Conservation (phyloP, 2,329 filamentous ascomycete genomes). For the Botrytis pseudocinerea region DNA sequence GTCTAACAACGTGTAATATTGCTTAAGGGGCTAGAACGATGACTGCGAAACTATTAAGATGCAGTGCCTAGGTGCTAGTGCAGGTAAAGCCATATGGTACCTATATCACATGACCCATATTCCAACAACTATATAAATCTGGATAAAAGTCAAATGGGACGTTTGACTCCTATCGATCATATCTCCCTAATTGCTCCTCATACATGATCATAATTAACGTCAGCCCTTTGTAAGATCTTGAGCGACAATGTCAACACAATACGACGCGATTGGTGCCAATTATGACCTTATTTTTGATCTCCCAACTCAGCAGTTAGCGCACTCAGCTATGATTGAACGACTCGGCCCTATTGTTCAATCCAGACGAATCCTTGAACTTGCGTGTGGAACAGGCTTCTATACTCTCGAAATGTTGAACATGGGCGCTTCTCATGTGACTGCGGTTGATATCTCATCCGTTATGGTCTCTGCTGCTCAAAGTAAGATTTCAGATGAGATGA, state of each 20-base stretch:
- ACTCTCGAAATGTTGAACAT: not conserved
- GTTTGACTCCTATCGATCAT: not conserved
- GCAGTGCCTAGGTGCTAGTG: not conserved
- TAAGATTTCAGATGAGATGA: not conserved
- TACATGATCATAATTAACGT: not conserved
- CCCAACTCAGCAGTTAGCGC: not conserved
- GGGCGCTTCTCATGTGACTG: slow-evolving; percentile 13
- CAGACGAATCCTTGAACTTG: slow-evolving; percentile 4
- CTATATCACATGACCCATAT: not conserved
- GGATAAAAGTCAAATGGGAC: not conserved
- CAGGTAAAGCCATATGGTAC: not conserved
- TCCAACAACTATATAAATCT: not conserved
- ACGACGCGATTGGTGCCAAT: slow-evolving; percentile 3
- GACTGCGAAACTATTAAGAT: no score
- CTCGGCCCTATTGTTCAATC: not conserved
- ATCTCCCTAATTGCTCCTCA: not conserved
- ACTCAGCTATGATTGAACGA: slow-evolving; percentile 1
- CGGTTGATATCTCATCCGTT: not conserved
- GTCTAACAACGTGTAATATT: no score
- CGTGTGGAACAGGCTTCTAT: slow-evolving; percentile 14
- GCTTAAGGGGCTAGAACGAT: no score
- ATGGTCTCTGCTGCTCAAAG: slow-evolving; percentile 4
- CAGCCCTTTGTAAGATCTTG: not conserved
- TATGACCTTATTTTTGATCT: not conserved
- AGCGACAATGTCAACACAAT: slow-evolving; percentile 6